A percentile compares a stretch with the other conserved stretches of the same genome.
Conservation (phyloP, 331 rosid genomes). For the Prunus yedoensis region DNA sequence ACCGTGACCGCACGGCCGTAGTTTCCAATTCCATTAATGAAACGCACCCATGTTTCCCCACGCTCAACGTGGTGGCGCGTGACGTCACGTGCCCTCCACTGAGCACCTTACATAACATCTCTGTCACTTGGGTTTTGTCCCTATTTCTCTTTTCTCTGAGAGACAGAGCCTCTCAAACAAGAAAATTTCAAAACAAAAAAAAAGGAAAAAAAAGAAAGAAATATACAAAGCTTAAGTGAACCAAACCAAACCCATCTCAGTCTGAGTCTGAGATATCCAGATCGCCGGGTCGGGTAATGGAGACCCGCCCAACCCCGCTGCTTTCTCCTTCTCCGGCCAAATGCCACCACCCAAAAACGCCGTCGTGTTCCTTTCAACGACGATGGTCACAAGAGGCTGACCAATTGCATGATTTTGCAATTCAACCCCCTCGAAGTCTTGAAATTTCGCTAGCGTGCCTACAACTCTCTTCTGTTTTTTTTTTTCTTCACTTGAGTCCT, state of each 20-base stretch:
- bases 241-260: background rate
- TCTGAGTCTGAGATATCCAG: constrained; percentile 3
- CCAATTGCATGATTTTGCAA: background rate
- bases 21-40: constrained; percentile 20
- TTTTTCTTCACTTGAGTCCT: constrained; percentile 5
- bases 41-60: constrained; percentile 11
- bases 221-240: constrained; percentile 16
- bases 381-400: background rate
- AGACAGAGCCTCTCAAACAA: background rate
- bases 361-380: constrained; percentile 4
- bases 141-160: constrained; percentile 18
- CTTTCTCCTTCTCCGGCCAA: constrained; percentile 20
- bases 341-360: constrained; percentile 33
- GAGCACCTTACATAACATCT: background rate
- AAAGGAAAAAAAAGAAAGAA: background rate
- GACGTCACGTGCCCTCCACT: background rate
- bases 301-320: constrained; percentile 17
- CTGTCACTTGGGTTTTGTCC: constrained; percentile 2
- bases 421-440: background rate
- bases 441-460: background rate
- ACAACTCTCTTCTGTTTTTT: background rate
- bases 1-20: constrained; percentile 6
- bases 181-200: background rate
- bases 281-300: constrained; percentile 49
- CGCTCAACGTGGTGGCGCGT: constrained; percentile 31